Evolutionary conservation across 306 rosid species (phyloP), one percentile per base, ranked within the genome.

Genomic region (Vigna reflexopilosa): DNA sequence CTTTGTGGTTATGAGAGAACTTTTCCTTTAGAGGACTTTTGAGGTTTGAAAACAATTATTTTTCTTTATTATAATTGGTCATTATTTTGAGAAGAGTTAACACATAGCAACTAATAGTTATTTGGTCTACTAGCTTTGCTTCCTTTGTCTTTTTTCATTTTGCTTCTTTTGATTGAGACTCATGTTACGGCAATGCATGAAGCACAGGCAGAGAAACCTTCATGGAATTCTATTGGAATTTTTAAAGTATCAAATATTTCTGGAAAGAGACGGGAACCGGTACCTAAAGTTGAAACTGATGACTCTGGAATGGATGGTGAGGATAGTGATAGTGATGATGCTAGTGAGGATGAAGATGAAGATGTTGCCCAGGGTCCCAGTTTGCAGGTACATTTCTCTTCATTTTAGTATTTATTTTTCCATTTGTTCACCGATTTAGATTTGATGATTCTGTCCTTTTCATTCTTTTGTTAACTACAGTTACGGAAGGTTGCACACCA

Each of bases 211-310:
- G 96, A 91, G 80, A 86, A 91, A 80, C 71, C 96, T 77, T 81
- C 92, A 15, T 86, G 87, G 90, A 95, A 95, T 76, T 92, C 91
- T 57, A 82, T 95, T 82, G 97, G 97, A 54, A 88, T 95, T 81
- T 95, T 89, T 83, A 92, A 89, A 78, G 84, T 92, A 72, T 85
- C 98, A 11, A 89, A 91, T 71, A 86, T 95, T 78, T 64, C 98
- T 81, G 98, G 98, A 36, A 92, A 91, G 88, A 88, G 94, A 78
- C 97, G 89, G 30, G 96, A 88, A 30, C 82, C 67, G 11, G 84
- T 92, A 85, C 97, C 95, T 12, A 88, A 92, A 80, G 52, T 84
- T 57, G 80, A 64, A 45, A 70, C 72, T 58, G 90, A 86, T 68
- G 92, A 86, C 26, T 48, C 96, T 54, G 90, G 59, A 76, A 85